These are phyloP conservation scores for Lentinula raphanica DNA, from an alignment of 768 basidiomycete species.

Conservation along the genomic window DNA sequence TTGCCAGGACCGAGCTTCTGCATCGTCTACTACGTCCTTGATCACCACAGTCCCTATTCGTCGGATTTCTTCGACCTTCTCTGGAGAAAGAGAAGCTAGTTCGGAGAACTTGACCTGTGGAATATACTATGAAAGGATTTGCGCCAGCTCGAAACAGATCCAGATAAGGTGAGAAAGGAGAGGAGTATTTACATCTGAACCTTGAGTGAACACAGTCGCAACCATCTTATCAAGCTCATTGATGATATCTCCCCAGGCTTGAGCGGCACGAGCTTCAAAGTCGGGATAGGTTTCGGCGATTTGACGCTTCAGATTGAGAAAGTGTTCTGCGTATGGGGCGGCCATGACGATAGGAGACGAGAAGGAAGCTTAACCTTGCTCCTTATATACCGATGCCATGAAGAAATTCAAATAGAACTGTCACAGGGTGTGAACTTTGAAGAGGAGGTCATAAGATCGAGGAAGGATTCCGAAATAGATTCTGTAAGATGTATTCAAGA, in stretches of 20 bases:
- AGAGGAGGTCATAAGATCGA: not conserved
- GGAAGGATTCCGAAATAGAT: not conserved
- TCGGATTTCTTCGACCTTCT: slow-evolving; percentile 46
- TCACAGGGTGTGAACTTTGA: no score
- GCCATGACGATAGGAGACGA: not conserved
- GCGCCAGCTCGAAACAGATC: no score
- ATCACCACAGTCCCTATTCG: slow-evolving; percentile 60
- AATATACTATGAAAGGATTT: slow-evolving; percentile 37
- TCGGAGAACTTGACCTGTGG: slow-evolving; percentile 59
- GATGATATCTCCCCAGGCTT: slow-evolving; percentile 59
- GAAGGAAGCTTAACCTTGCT: not conserved
- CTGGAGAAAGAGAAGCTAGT: slow-evolving; percentile 39
- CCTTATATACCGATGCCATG: not conserved
- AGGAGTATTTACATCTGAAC: slow-evolving; percentile 36
- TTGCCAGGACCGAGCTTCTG: slow-evolving; percentile 56
- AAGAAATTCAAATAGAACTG: not conserved
- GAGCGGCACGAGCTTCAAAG: slow-evolving; percentile 43
- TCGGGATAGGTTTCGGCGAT: slow-evolving; percentile 49
- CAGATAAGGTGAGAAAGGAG: no score
- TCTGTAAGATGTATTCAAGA: not conserved
- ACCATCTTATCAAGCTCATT: slow-evolving; percentile 42
- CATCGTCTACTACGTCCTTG: slow-evolving; percentile 51
- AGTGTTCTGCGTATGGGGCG: slow-evolving; percentile 16
- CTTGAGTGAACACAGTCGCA: slow-evolving; percentile 38
- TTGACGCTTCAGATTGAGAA: slow-evolving; percentile 52